These are phyloP conservation scores for Hypoxylon trugodes DNA, from an alignment of 495 filamentous ascomycete genomes.

Conservation along the genomic window DNA sequence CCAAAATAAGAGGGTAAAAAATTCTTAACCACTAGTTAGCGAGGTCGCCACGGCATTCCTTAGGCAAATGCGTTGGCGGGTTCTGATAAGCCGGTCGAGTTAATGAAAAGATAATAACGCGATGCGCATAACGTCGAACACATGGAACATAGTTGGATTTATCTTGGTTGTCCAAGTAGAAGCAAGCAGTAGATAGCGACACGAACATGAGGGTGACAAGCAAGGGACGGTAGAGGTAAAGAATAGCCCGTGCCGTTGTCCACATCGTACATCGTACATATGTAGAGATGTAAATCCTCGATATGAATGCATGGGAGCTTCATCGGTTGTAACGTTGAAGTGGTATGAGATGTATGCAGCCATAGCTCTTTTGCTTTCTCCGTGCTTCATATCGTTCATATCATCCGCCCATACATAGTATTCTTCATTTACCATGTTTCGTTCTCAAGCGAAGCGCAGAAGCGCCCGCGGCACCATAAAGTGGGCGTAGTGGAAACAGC, in stretches of 20 bases:
- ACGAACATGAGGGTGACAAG: slow-evolving; percentile 8
- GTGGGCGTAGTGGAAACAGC: slow-evolving; percentile 31
- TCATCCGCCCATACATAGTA: slow-evolving; percentile 7
- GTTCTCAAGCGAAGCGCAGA: too few species aligned
- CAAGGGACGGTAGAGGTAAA: slow-evolving; percentile 10
- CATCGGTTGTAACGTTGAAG: slow-evolving; percentile 19
- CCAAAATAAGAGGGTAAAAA: too few species aligned
- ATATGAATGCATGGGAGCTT: neutral
- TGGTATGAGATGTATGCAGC: slow-evolving; percentile 18
- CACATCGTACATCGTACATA: slow-evolving; percentile 9
- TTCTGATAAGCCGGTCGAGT: slow-evolving; percentile 28
- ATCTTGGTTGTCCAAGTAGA: slow-evolving; percentile 31
- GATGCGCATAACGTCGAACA: slow-evolving; percentile 35
- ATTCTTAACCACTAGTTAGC: slow-evolving; percentile 5
- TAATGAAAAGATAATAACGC: slow-evolving; percentile 11
- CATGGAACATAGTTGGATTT: slow-evolving; percentile 19
- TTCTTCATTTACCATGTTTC: neutral
- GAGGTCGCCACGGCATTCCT: slow-evolving; percentile 23
- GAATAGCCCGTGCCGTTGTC: slow-evolving; percentile 22
- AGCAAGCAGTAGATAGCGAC: slow-evolving; percentile 9
- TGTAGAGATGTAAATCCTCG: neutral
- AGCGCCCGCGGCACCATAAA: slow-evolving; percentile 28
- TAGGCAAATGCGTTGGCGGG: slow-evolving; percentile 32
- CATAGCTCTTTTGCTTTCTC: too few species aligned
- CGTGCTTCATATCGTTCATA: too few species aligned